These are phyloP conservation scores for Isoetes taiwanensis DNA, from an alignment of 75 land plant genomes.

Conservation along the genomic window DNA sequence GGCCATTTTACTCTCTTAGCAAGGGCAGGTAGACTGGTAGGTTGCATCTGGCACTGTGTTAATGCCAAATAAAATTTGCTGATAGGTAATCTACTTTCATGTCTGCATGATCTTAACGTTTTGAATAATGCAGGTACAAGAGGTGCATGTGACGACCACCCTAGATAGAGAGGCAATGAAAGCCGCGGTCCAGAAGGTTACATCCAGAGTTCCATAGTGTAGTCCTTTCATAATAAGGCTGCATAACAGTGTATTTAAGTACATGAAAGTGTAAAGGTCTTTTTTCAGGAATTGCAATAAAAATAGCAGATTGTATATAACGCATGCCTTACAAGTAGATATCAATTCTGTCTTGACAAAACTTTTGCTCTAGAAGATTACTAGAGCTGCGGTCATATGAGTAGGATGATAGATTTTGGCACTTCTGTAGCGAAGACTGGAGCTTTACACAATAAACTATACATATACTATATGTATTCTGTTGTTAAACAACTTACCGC, in stretches of 20 bases:
- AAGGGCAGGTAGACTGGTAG: conserved; percentile 95
- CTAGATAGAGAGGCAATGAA: conserved; percentile 82
- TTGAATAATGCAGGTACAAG: conserved; percentile 58
- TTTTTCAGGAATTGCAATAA: no score
- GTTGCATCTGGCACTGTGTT: not conserved
- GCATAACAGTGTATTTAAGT: no score
- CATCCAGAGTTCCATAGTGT: conserved; percentile 70
- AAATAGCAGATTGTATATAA: no score
- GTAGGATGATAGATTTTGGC: not conserved
- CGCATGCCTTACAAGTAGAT: no score
- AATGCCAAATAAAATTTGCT: not conserved
- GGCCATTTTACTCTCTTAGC: conserved; percentile 70
- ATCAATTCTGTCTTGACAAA: no score
- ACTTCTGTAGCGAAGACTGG: not conserved
- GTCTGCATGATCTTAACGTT: not conserved
- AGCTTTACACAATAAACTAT: not conserved
- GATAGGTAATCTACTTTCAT: not conserved
- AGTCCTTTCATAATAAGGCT: no score
- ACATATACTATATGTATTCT: no score
- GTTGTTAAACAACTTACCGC: no score
- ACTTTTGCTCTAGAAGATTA: no score
- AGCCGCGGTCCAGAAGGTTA: conserved; percentile 69
- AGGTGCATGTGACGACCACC: conserved; percentile 63
- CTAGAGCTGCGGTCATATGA: conserved; percentile 2
- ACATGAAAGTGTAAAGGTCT: no score